Base-by-base conservation (phyloP, 495 filamentous ascomycete genomes). In the Barbatosphaeria neglecta region DNA sequence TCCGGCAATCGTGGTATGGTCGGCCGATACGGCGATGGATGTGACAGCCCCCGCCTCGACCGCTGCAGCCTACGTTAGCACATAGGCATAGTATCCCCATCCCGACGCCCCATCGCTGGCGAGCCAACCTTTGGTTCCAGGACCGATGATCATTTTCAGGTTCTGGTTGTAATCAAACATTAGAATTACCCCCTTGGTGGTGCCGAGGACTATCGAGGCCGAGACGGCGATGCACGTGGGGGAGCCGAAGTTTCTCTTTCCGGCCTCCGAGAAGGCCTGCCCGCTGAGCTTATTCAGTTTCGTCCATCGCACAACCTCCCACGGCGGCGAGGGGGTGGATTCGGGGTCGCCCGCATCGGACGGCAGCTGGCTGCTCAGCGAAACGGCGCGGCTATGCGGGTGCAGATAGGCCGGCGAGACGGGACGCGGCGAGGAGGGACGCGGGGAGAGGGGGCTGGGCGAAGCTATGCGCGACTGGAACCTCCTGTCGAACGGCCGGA, bases 101-200 rank as follows among this genome's bases (percentile, higher is more conserved):
- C 46, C 75, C 40, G 68, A 87, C n/a, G n/a, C n/a, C n/a, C n/a
- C n/a, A n/a, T n/a, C n/a, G n/a, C n/a, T n/a, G n/a, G n/a, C n/a
- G n/a, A n/a, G n/a, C n/a, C n/a, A n/a, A n/a, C 87, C 89, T 76
- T 90, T 93, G 18, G 90, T 96, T 33, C 90, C 88, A n/a, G 81
- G 81, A 13, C 92, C 92, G 55, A 99, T 86, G 44, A 96, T 90
- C 52, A 83, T 79, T 66, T 93, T 94, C 47, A 97, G 67, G 53
- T 80, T 94, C 63, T 99, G 92, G 59, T 90, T 84, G 63, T 95
- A 97, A 65, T 99, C 93, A 68, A 97, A 97, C 38, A 95, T 78
- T 58, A 99, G 67, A 37, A 96, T 83, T 57, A 94, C 84, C 17
- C 92, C 92, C 63, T 94, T 97, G 8, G 87, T 84, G 8, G 92